Base-by-base conservation (phyloP, 768 basidiomycete genomes). In the Boletus coccyginus region DNA sequence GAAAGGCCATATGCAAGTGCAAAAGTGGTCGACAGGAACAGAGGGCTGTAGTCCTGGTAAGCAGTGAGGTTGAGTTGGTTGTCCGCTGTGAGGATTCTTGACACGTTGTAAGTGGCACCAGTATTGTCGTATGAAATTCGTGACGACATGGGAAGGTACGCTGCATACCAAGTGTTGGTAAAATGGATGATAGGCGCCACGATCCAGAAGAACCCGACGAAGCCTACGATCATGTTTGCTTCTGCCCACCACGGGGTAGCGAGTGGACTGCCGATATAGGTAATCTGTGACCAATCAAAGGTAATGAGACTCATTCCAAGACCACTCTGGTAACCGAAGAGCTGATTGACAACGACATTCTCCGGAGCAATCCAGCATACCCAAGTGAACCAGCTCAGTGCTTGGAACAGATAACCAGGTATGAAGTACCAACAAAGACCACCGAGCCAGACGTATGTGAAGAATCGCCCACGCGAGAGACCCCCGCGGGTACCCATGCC, bases 261-360 rank as follows among this genome's bases (percentile, higher is more conserved):
- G 11, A 72, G 70, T 31, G 65, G 68, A 66, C 77, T 77, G n/a
- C 64, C 66, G 48, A 77, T 77, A 53, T 81, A 89, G 5, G 86
- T 83, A 51, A 90, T 88, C 66, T 87, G 82, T 3, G 85, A 74
- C 90, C 90, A 93, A 62, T 93, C 91, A 63, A 93, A 89, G 42
- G 88, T 89, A 60, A 90, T 70, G 55, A 90, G 68, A 61, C 85
- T 85, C 86, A 91, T 89, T 41, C 86, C 84, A 60, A 86, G 72
- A 31, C 78, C 76, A 49, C 63, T 67, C 45, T 65, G 58, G 61
- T 83, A 85, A 19, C 90, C 90, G 59, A 92, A 92, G 70, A 92
- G 76, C 64, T 88, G 84, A 69, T 90, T 92, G 65, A 93, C 79
- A 50, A 69, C 75, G 53, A 86, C 58, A 63, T 90, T 89, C 21